A percentile compares a stretch with the other conserved stretches of the same genome.
Conservation (phyloP, 2,329 filamentous ascomycete genomes). For the Leptographium lundbergii region DNA sequence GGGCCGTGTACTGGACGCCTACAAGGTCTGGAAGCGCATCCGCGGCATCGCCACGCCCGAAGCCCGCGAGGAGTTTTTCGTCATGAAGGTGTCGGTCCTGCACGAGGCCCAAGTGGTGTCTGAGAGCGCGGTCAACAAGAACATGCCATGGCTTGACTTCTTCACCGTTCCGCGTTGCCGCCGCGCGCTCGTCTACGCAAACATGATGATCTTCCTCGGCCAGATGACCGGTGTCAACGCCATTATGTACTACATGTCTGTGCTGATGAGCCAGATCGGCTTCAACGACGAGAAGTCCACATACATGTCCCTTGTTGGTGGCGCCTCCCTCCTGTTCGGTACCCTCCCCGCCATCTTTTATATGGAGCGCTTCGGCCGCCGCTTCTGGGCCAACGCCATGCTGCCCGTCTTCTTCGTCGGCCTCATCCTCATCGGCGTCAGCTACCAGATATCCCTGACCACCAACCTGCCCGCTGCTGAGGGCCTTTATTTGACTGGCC, state of each 20-base stretch:
- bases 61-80: slow-evolving; percentile 55
- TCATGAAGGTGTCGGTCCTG: slow-evolving; percentile 53
- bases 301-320: slow-evolving; percentile 66
- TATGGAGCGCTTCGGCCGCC: slow-evolving; percentile 61
- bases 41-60: slow-evolving; percentile 45
- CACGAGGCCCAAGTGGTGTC: slow-evolving; percentile 40
- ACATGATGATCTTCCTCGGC: slow-evolving; percentile 56
- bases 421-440: slow-evolving; percentile 51
- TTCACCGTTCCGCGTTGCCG: slow-evolving; percentile 57
- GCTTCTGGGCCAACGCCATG: slow-evolving; percentile 64
- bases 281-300: slow-evolving; percentile 49
- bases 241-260: slow-evolving; percentile 60
- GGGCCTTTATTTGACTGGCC: slow-evolving; percentile 53
- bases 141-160: slow-evolving; percentile 61
- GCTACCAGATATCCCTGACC: slow-evolving; percentile 41
- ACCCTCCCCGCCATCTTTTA: slow-evolving; percentile 56
- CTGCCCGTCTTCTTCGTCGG: slow-evolving; percentile 61
- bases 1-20: slow-evolving; percentile 44
- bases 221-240: slow-evolving; percentile 61
- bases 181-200: slow-evolving; percentile 53
- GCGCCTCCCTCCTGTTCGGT: slow-evolving; percentile 52
- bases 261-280: slow-evolving; percentile 54
- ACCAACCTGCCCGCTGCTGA: slow-evolving; percentile 34
- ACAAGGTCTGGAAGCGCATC: slow-evolving; percentile 60
- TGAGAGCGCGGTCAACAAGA: slow-evolving; percentile 38